phyloP scores from a whole-genome alignment of 305 asterid species.

The Nicotiana rustica region DNA sequence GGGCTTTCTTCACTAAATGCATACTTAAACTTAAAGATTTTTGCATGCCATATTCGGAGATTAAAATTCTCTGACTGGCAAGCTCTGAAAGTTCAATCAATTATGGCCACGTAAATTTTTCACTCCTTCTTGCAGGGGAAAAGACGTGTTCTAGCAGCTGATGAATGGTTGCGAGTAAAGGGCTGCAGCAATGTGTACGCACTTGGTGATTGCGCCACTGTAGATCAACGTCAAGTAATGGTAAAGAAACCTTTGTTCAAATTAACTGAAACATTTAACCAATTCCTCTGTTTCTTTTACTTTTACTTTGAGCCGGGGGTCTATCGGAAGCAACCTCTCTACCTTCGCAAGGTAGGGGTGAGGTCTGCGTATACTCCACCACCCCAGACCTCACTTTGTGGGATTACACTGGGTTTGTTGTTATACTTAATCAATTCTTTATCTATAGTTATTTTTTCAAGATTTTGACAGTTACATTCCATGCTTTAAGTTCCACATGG shows the following conservation, averaged over 20 bases:
- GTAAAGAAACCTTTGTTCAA: constrained; percentile 44
- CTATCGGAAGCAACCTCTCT: too few species aligned
- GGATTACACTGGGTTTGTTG: too few species aligned
- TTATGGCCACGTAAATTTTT: not conserved
- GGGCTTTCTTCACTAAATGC: not conserved
- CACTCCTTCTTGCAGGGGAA: constrained; percentile 54
- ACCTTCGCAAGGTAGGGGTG: too few species aligned
- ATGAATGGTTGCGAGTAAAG: constrained; percentile 93
- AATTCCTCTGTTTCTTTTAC: not conserved
- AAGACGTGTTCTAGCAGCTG: constrained; percentile 74
- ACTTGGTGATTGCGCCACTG: constrained; percentile 90
- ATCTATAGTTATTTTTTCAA: not conserved
- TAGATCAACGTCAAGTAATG: constrained; percentile 81
- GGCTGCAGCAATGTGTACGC: constrained; percentile 81
- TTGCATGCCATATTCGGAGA: not conserved
- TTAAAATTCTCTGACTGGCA: not conserved
- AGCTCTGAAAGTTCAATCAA: not conserved
- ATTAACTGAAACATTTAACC: not conserved
- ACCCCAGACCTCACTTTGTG: too few species aligned
- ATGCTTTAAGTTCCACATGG: not conserved
- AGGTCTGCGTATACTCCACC: too few species aligned
- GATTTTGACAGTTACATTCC: not conserved
- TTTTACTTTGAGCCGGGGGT: too few species aligned
- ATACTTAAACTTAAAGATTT: not conserved
- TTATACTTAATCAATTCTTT: not conserved